Evolutionary conservation across 768 basidiomycete genomes (phyloP).

Genomic region (Crucibulum laeve): DNA sequence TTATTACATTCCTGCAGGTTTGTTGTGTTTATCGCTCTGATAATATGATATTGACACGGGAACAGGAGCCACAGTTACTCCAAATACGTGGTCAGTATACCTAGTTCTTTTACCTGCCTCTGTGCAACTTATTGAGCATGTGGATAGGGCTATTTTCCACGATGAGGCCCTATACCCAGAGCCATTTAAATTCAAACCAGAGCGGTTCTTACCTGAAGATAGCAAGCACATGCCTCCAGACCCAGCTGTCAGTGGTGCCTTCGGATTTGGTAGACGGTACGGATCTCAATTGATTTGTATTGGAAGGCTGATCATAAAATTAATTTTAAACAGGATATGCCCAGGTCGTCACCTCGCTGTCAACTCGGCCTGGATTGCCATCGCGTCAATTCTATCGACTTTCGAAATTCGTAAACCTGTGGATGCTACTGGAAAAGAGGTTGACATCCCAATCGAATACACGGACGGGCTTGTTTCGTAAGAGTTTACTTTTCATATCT

Average conservation of each 20-base stretch:
- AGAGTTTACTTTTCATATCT: neutral
- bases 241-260: slow-evolving; percentile 16
- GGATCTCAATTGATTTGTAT: neutral
- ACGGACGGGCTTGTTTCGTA: slow-evolving; percentile 20
- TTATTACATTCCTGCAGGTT: slow-evolving; percentile 19
- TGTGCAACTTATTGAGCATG: neutral
- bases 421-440: slow-evolving; percentile 12
- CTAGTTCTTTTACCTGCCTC: neutral
- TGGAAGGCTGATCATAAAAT: neutral
- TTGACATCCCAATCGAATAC: slow-evolving; percentile 15
- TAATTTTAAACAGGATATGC: slow-evolving; percentile 18
- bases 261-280: slow-evolving; percentile 30
- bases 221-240: slow-evolving; percentile 14
- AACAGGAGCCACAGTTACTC: slow-evolving; percentile 19
- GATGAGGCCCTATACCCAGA: slow-evolving; percentile 48
- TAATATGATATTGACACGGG: neutral
- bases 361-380: slow-evolving; percentile 24
- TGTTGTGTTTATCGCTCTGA: neutral
- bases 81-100: slow-evolving; percentile 21
- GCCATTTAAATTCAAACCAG: slow-evolving; percentile 49
- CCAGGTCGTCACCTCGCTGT: slow-evolving; percentile 31
- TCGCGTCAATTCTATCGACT: slow-evolving; percentile 19
- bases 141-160: slow-evolving; percentile 40
- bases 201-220: slow-evolving; percentile 40
- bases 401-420: slow-evolving; percentile 25